Evolutionary conservation across 2,329 filamentous ascomycete genomes (phyloP).

Genomic region (Microdochium trichocladiopsis): DNA sequence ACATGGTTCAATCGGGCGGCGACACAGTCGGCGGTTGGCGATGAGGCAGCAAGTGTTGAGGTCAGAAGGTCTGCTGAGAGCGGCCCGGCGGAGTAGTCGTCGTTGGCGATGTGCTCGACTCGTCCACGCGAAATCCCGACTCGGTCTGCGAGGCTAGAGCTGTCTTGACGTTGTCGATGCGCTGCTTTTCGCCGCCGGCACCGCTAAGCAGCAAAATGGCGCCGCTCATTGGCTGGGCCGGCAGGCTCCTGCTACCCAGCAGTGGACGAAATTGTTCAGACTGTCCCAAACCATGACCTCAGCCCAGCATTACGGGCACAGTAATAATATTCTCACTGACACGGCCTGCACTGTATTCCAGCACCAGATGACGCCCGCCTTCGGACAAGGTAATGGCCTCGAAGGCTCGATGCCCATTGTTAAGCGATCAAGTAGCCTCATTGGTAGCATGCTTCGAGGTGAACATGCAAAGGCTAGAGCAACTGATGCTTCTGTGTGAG

Average conservation of each 20-base stretch:
- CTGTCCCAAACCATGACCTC: neutral
- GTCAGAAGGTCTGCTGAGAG: neutral
- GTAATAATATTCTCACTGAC: no score
- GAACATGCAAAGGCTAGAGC: no score
- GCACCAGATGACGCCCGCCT: no score
- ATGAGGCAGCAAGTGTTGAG: neutral
- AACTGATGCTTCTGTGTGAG: no score
- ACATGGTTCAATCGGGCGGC: slow-evolving; percentile 17
- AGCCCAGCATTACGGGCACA: no score
- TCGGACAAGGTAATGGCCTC: no score
- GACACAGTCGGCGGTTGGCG: neutral
- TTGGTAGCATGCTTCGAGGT: no score
- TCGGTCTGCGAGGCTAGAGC: neutral
- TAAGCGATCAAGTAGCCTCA: no score
- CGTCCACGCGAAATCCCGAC: neutral
- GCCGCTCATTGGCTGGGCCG: slow-evolving; percentile 5
- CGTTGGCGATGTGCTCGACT: neutral
- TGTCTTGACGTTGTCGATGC: slow-evolving; percentile 9
- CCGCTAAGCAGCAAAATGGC: slow-evolving; percentile 6
- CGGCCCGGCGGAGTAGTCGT: neutral
- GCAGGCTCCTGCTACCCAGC: neutral
- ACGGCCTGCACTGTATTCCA: no score
- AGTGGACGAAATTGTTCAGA: neutral
- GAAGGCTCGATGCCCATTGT: no score
- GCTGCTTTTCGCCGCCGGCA: slow-evolving; percentile 8